phyloP scores from a whole-genome alignment of 306 rosid genomes.

The Trichosanthes truncata region DNA sequence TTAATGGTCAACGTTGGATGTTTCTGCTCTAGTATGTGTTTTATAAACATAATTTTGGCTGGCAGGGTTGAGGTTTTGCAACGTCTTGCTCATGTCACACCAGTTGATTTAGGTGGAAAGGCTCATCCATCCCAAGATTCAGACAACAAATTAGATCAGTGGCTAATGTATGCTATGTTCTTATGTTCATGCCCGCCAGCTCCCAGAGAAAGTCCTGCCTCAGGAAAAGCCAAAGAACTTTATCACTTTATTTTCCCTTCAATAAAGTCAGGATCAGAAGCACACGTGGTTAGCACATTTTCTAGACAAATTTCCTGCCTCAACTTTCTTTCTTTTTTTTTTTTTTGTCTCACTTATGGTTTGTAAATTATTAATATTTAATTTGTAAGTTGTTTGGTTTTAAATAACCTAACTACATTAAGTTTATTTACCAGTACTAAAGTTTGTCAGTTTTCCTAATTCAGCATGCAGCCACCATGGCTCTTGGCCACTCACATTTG shows the following conservation, averaged over 20 bases:
- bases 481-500: slow-evolving; percentile 94
- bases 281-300: slow-evolving; percentile 62
- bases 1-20: neutral
- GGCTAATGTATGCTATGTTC: slow-evolving; percentile 97
- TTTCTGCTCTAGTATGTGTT: neutral
- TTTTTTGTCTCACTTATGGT: neutral
- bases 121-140: slow-evolving; percentile 90
- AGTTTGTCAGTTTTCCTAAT: slow-evolving; percentile 15
- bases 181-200: slow-evolving; percentile 89
- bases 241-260: slow-evolving; percentile 89
- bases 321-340: neutral
- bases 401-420: neutral
- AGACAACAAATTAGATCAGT: slow-evolving; percentile 93
- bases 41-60: slow-evolving; percentile 3
- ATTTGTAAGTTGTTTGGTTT: neutral
- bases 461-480: slow-evolving; percentile 98
- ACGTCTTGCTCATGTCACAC: slow-evolving; percentile 89
- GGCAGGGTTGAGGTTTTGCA: slow-evolving; percentile 86
- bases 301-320: neutral
- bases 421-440: slow-evolving; percentile 13
- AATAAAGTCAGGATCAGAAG: slow-evolving; percentile 84
- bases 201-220: slow-evolving; percentile 57
- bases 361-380: neutral
- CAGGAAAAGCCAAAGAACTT: slow-evolving; percentile 65
- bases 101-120: slow-evolving; percentile 93